A percentile compares a stretch with the other conserved stretches of the same genome.
Conservation (phyloP, 2,329 filamentous ascomycete genomes). For the Cladophialophora chaetospira region DNA sequence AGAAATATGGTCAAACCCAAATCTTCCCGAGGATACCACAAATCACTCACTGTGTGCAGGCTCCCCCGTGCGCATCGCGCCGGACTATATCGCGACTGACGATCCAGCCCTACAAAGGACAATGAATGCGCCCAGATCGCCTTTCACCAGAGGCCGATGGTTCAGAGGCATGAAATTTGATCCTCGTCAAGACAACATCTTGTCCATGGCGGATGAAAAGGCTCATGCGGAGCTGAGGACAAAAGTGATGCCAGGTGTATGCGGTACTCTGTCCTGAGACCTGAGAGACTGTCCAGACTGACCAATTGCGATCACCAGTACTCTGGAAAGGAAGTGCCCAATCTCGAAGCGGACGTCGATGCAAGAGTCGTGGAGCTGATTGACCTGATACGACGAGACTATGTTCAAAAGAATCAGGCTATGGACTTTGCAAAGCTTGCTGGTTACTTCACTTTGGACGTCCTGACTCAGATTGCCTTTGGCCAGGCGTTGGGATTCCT, state of each 20-base stretch:
- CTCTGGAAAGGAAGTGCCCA: conserved; percentile 8
- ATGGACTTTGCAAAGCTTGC: conserved; percentile 21
- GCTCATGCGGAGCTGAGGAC: conserved; percentile 24
- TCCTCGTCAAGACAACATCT: conserved; percentile 24
- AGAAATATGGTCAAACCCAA: conserved; percentile 24
- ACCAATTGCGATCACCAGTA: conserved; percentile 5
- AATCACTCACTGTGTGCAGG: conserved; percentile 16
- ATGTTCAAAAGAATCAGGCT: conserved; percentile 14
- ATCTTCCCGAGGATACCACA: not conserved
- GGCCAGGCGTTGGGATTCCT: conserved; percentile 21
- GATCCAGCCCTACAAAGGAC: conserved; percentile 24
- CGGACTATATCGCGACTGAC: not conserved
- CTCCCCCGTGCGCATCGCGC: conserved; percentile 1
- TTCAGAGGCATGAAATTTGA: conserved; percentile 24
- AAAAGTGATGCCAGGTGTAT: conserved; percentile 17
- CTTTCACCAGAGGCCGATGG: conserved; percentile 26
- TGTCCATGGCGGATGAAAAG: conserved; percentile 18
- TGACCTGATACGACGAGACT: conserved; percentile 1
- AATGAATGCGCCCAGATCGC: conserved; percentile 22
- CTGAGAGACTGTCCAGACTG: not conserved
- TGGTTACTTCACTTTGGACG: conserved; percentile 25
- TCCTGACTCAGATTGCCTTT: conserved; percentile 28
- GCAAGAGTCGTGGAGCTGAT: conserved; percentile 1
- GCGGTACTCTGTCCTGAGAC: not conserved
- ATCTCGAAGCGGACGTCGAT: conserved; percentile 18